Conservation (phyloP, 805 yeast genomes). For the Pichia californica region DNA sequence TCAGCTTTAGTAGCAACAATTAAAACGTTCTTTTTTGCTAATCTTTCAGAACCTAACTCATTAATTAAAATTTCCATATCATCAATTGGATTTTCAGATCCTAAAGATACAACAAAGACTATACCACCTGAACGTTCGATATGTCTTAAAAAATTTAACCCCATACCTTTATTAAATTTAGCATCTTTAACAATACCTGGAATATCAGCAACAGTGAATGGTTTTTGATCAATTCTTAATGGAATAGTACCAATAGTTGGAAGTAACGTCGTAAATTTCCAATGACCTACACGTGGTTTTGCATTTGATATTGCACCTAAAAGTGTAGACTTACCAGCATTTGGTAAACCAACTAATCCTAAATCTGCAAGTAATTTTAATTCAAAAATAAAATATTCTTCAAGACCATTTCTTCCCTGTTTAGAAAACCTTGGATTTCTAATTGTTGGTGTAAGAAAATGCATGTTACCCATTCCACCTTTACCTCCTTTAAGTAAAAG, state of each 20-base stretch:
- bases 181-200: conserved; percentile 96
- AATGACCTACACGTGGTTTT: conserved; percentile 86
- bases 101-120: conserved; percentile 80
- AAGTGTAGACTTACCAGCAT: conserved; percentile 92
- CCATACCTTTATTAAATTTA: conserved; percentile 80
- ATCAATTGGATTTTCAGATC: conserved; percentile 53
- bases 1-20: conserved; percentile 96
- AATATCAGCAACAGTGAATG: conserved; percentile 93
- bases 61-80: conserved; percentile 57
- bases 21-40: conserved; percentile 55
- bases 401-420: conserved; percentile 64
- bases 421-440: conserved; percentile 90
- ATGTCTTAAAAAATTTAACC: conserved; percentile 85
- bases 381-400: conserved; percentile 68
- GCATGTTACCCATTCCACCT: conserved; percentile 97
- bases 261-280: conserved; percentile 92
- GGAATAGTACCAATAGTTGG: conserved; percentile 89
- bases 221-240: conserved; percentile 52
- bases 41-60: conserved; percentile 66
- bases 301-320: conserved; percentile 85
- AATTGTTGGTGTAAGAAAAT: conserved; percentile 74
- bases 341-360: conserved; percentile 92
- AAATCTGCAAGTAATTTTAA: conserved; percentile 85
- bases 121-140: conserved; percentile 87
- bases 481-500: conserved; percentile 75